These are phyloP conservation scores for Rhynchospora pubera DNA, from an alignment of 176 grass and related monocot genomes.

Conservation along the genomic window DNA sequence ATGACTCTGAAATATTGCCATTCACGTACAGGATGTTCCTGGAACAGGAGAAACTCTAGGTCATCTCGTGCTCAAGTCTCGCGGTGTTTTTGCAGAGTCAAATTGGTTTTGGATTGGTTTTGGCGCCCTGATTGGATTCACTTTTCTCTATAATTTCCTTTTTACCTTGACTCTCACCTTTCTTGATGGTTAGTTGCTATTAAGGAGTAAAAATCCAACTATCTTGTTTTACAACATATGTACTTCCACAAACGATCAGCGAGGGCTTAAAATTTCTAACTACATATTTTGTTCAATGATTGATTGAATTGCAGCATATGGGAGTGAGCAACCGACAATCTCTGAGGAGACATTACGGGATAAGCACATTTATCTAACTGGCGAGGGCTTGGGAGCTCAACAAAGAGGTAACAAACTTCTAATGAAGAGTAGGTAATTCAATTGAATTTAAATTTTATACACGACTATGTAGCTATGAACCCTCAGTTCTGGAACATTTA, in stretches of 20 bases:
- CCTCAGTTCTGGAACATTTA: too few species aligned
- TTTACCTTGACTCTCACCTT: slow-evolving; percentile 59
- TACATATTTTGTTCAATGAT: too few species aligned
- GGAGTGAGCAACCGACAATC: slow-evolving; percentile 41
- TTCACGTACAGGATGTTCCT: background rate
- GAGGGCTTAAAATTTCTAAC: background rate
- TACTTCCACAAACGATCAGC: background rate
- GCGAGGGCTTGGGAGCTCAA: slow-evolving; percentile 36
- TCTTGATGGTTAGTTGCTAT: slow-evolving; percentile 47
- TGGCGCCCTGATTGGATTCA: slow-evolving; percentile 54
- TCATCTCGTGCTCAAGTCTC: slow-evolving; percentile 38
- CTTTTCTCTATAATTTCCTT: slow-evolving; percentile 60
- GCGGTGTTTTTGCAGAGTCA: slow-evolving; percentile 45
- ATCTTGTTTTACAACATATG: background rate
- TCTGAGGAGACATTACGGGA: slow-evolving; percentile 53
- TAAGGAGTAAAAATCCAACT: too few species aligned
- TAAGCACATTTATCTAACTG: slow-evolving; percentile 54
- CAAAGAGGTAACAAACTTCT: slow-evolving; percentile 7
- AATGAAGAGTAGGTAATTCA: too few species aligned
- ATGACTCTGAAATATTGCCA: background rate
- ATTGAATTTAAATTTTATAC: too few species aligned
- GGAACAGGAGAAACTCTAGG: slow-evolving; percentile 22
- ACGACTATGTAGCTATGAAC: too few species aligned
- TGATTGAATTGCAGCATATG: slow-evolving; percentile 35
- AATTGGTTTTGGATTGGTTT: slow-evolving; percentile 84